These are phyloP conservation scores for Amaranthus hypochondriacus DNA, from an alignment of 148 eudicot species.

Conservation along the genomic window DNA sequence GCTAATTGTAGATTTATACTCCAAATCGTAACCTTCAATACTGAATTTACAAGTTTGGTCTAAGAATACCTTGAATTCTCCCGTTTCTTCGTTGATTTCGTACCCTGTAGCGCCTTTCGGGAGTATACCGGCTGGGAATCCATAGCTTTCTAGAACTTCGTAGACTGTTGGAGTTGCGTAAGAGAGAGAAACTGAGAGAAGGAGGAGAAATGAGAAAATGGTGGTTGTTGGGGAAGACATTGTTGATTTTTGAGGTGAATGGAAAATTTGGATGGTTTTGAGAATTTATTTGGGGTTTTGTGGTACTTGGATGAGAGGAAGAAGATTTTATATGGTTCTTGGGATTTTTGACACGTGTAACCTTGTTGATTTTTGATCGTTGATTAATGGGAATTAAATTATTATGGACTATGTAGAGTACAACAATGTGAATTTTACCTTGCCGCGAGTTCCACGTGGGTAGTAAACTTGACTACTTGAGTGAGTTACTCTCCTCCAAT, in stretches of 20 bases:
- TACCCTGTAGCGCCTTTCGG: slow-evolving; percentile 52
- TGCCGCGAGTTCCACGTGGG: too few species aligned
- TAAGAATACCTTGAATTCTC: slow-evolving; percentile 37
- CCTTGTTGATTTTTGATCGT: too few species aligned
- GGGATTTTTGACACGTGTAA: too few species aligned
- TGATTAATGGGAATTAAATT: too few species aligned
- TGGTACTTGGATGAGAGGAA: too few species aligned
- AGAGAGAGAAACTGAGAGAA: not conserved
- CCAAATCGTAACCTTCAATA: slow-evolving; percentile 41
- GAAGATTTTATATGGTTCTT: too few species aligned
- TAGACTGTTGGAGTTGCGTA: slow-evolving; percentile 25
- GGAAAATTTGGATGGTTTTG: too few species aligned
- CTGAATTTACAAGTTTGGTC: slow-evolving; percentile 36
- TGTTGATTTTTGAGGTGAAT: not conserved
- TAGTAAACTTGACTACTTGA: too few species aligned
- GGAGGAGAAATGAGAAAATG: not conserved
- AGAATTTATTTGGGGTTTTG: too few species aligned
- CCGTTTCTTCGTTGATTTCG: slow-evolving; percentile 38
- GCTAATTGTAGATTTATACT: slow-evolving; percentile 34
- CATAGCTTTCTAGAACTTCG: slow-evolving; percentile 38
- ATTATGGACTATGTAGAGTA: too few species aligned
- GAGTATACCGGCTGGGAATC: slow-evolving; percentile 52
- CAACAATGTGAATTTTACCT: too few species aligned
- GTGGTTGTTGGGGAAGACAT: slow-evolving; percentile 13
- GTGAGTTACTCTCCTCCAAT: too few species aligned